A percentile compares a stretch with the other conserved stretches of the same genome.
phyloP scores from a whole-genome alignment of 2,329 filamentous ascomycete species.

The Simplicillium sp. region DNA sequence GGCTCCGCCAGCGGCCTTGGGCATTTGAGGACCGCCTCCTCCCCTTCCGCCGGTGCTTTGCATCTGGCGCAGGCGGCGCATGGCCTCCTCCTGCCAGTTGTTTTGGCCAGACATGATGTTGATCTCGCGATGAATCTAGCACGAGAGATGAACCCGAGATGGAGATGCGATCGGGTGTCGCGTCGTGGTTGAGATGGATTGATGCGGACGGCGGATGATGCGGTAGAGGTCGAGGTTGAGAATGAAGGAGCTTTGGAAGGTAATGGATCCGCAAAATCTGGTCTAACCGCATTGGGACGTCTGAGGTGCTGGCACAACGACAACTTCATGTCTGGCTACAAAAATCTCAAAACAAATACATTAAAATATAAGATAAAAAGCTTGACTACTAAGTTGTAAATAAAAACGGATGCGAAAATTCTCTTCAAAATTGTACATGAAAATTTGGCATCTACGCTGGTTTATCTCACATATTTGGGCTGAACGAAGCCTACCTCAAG shows the following conservation, averaged over 20 bases:
- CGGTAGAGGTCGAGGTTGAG: conserved; percentile 1
- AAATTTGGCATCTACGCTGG: too few relatives aligned
- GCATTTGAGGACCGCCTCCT: conserved; percentile 31
- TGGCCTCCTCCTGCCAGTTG: conserved; percentile 39
- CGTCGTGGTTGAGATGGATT: background rate
- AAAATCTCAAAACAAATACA: too few relatives aligned
- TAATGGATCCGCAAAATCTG: too few relatives aligned
- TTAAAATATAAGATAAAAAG: too few relatives aligned
- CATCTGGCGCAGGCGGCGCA: conserved; percentile 40
- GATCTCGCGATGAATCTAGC: background rate
- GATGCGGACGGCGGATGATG: conserved; percentile 1
- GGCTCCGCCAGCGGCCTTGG: conserved; percentile 28
- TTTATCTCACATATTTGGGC: too few relatives aligned
- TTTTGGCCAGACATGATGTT: conserved; percentile 22
- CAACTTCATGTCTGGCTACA: too few relatives aligned
- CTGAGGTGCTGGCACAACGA: too few relatives aligned
- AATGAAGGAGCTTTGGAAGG: conserved; percentile 2
- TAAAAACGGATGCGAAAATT: too few relatives aligned
- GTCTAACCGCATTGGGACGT: too few relatives aligned
- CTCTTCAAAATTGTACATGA: too few relatives aligned
- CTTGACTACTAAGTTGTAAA: too few relatives aligned
- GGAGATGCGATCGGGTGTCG: background rate
- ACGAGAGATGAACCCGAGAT: conserved; percentile 6
- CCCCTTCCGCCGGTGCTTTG: conserved; percentile 31
- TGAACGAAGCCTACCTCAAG: too few relatives aligned